A percentile compares a stretch with the other conserved stretches of the same genome.
Evolutionary conservation across 805 yeast genomes (phyloP).

Genomic region (Metschnikowia henanensis): DNA sequence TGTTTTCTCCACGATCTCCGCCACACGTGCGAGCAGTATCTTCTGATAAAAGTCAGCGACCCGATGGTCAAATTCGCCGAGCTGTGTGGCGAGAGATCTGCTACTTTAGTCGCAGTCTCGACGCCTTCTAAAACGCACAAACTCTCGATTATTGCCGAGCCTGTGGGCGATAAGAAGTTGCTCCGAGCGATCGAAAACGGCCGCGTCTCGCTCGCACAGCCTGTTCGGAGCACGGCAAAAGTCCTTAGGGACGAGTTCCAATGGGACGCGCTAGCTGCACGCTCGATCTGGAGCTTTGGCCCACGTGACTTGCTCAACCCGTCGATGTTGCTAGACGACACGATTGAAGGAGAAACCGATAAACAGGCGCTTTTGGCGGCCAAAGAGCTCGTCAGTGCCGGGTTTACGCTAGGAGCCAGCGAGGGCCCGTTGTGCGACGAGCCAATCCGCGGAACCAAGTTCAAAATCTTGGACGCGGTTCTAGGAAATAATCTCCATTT

Average conservation of each 20-base stretch:
- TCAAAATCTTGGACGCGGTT: conserved; percentile 63
- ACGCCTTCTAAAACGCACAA: conserved; percentile 55
- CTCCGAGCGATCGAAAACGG: conserved; percentile 56
- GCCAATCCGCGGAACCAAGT: conserved; percentile 66
- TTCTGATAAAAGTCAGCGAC: conserved; percentile 80
- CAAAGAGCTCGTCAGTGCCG: conserved; percentile 63
- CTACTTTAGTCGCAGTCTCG: conserved; percentile 60
- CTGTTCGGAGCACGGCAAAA: conserved; percentile 49
- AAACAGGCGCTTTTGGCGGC: conserved; percentile 44
- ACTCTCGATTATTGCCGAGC: conserved; percentile 76
- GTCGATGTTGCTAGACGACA: conserved; percentile 65
- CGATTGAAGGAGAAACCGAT: conserved; percentile 67
- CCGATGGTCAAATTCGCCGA: conserved; percentile 83
- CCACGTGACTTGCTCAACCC: conserved; percentile 51
- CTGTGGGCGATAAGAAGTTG: conserved; percentile 53
- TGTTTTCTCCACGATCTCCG: conserved; percentile 79
- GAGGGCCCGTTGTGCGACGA: conserved; percentile 96
- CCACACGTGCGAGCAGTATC: conserved; percentile 51
- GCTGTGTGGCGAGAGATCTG: conserved; percentile 64
- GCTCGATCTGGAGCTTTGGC: conserved; percentile 80
- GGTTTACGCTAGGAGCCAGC: conserved; percentile 78
- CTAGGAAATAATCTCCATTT: conserved; percentile 50
- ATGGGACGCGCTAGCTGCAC: conserved; percentile 84
- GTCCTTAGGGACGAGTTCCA: conserved; percentile 54
- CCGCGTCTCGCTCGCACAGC: conserved; percentile 33